Percentiles rank a stretch among this genome's conserved stretches.
Conservation (phyloP, 2,329 filamentous ascomycete species). For the Penicillium sp. region DNA sequence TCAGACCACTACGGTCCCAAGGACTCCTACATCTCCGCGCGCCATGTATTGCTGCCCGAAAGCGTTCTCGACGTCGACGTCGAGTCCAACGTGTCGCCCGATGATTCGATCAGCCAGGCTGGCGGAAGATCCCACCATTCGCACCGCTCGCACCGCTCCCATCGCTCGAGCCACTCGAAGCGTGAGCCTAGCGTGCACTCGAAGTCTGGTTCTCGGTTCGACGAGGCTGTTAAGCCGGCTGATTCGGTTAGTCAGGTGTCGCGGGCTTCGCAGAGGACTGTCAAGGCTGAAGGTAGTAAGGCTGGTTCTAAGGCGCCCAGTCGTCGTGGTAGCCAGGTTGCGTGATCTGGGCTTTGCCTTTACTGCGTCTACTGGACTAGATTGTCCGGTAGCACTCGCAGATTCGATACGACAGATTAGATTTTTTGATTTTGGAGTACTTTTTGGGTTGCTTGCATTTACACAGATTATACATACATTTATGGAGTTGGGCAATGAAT, state of each 20-base stretch:
- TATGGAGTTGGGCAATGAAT: constrained; percentile 9
- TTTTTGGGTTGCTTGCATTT: constrained; percentile 7
- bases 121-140: constrained; percentile 33
- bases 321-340: constrained; percentile 32
- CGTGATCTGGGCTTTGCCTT: constrained; percentile 10
- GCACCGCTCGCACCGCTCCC: constrained; percentile 26
- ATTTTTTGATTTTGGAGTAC: neutral
- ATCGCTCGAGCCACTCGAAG: constrained; percentile 24
- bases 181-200: neutral
- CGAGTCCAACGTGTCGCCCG: constrained; percentile 67
- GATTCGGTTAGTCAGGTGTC: constrained; percentile 46
- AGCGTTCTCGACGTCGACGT: constrained; percentile 37
- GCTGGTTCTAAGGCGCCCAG: constrained; percentile 31
- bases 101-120: constrained; percentile 78
- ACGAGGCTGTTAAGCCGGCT: constrained; percentile 40
- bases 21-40: constrained; percentile 22
- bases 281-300: constrained; percentile 35
- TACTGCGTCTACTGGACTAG: neutral
- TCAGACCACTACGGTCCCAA: constrained; percentile 19
- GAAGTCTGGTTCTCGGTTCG: constrained; percentile 34
- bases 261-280: constrained; percentile 33
- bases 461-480: constrained; percentile 10
- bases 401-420: constrained; percentile 6
- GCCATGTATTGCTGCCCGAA: constrained; percentile 34
- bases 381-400: neutral